Base-by-base conservation (phyloP, 2,329 filamentous ascomycete genomes). In the Stagonosporopsis rhizophila region DNA sequence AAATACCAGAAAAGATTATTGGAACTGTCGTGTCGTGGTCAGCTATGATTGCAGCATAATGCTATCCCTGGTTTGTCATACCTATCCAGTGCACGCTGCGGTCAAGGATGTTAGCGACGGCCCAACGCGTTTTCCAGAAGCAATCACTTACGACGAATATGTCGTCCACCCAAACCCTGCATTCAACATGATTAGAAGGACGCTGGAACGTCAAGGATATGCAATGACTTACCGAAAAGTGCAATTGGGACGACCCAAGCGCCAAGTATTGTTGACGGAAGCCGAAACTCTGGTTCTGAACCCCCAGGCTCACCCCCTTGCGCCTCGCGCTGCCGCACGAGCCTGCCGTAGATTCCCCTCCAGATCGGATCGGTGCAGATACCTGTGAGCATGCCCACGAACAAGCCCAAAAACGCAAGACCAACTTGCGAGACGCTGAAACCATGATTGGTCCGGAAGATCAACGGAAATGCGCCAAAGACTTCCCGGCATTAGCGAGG, bases 231-330 rank as follows among this genome's bases (percentile, higher is more conserved):
- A 81, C 91, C 89, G 75, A 97, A 96, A 15, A 98, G 78, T 6
- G 91, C 91, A 52, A 90, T 80, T 5, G 92, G 91, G 28, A 95
- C 91, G 9, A 96, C 77, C 40, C 92, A 76, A 0, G 87, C 87
- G n/a, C 93, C 94, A 64, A 76, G 58, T 50, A 80, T 79, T 15
- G 80, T 83, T 50, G 91, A 87, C 6, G 91, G 90, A 30, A 97
- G 83, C 58, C 92, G 87, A 78, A 89, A 96, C 78, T 97, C 94
- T 8, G 94, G 93, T 80, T 96, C 91, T 56, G 87, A 89, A 44
- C 83, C 80, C 6, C 83, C 85, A 52, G 78, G 68, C 56, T 81
- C 70, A 5, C 83, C 83, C 39, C 81, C 82, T 73, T 83, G 79
- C 64, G 73, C 71, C 62, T 81, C 79, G 51, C 85, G 78, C 68